Evolutionary conservation across 2,329 filamentous ascomycete species (phyloP), one percentile per base, ranked within the genome.

Genomic region (Chalaropsis thielavioides): DNA sequence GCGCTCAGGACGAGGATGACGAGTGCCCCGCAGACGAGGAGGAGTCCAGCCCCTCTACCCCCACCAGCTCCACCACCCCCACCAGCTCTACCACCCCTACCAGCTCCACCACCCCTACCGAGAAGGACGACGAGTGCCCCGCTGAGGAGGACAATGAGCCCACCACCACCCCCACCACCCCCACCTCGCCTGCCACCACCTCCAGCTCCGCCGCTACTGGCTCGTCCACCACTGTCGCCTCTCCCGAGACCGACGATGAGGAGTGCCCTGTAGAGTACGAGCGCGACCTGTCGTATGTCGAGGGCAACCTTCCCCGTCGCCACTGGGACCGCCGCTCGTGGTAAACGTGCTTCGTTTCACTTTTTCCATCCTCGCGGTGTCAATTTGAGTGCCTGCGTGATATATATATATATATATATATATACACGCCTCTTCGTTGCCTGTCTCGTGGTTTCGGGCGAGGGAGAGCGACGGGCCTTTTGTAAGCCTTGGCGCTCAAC

Each of bases 281-380:
- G 59, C 64, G 64, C 24, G 64, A 65, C 58, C 58, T 65, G 41
- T 40, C 41, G 35, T 62, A 24, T 22, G 64, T 65, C 27, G 49
- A 64, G 62, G 38, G 51, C 19, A n/a, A 46, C 31, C 22, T 43
- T n/a, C 43, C 46, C 35, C 64, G 64, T 19, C 58, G 64, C 22
- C 64, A 65, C 64, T 65, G 64, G 64, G 64, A 65, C 40, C 64
- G 64, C 38, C 64, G 64, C 59, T 65, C 64, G 64, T 65, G 64
- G 64, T 65, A 65, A 62, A 56, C 17, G n/a, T 4, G 11, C 5
- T 40, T 41, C 15, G 5, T 38, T 64, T 51, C 27, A 22, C 7
- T 17, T 61, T 44, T 27, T 3, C 38, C 11, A 44, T 8, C n/a
- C 43, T 43, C 3, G 17, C 3, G 54, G 54, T 38, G 31, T n/a